phyloP scores from a whole-genome alignment of 2,329 filamentous ascomycete genomes.

The Cryoendolithus antarcticus region DNA sequence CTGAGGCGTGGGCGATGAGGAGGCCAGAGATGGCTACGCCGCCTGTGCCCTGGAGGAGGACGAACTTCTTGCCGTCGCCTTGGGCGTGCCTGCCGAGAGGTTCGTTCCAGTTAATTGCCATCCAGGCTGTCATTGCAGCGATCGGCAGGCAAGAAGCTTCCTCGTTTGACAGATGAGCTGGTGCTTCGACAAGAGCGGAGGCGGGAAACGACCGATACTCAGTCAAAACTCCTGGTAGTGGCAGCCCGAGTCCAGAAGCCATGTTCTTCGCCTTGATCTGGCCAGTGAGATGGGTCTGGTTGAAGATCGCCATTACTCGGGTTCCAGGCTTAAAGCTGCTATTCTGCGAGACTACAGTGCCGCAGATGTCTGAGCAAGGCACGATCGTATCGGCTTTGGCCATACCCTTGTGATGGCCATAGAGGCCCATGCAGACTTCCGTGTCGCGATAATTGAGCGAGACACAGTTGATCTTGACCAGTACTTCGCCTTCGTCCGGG shows the following conservation, averaged over 20 bases:
- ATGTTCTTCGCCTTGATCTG: constrained; percentile 46
- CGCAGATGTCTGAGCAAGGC: constrained; percentile 60
- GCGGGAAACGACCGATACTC: constrained; percentile 49
- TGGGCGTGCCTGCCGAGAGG: constrained; percentile 40
- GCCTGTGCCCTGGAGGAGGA: constrained; percentile 32
- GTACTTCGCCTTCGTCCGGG: constrained; percentile 31
- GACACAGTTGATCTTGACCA: constrained; percentile 41
- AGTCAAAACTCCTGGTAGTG: constrained; percentile 44
- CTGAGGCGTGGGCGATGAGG: constrained; percentile 30
- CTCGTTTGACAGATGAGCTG: constrained; percentile 45
- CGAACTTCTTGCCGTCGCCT: constrained; percentile 16
- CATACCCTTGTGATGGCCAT: constrained; percentile 51
- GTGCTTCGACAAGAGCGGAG: constrained; percentile 43
- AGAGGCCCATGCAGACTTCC: constrained; percentile 51
- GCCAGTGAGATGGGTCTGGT: constrained; percentile 43
- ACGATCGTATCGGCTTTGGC: constrained; percentile 36
- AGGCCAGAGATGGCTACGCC: constrained; percentile 31
- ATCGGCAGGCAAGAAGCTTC: constrained; percentile 51
- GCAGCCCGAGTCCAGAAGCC: constrained; percentile 47
- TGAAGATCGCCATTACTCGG: constrained; percentile 56
- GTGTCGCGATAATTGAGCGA: constrained; percentile 44
- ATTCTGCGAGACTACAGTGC: constrained; percentile 43
- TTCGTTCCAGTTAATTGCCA: constrained; percentile 49
- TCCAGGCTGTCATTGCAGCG: constrained; percentile 53
- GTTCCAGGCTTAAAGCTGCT: constrained; percentile 44